These are phyloP conservation scores for Cladosporium sp. DNA, from an alignment of 2,329 filamentous ascomycete genomes.

Conservation along the genomic window DNA sequence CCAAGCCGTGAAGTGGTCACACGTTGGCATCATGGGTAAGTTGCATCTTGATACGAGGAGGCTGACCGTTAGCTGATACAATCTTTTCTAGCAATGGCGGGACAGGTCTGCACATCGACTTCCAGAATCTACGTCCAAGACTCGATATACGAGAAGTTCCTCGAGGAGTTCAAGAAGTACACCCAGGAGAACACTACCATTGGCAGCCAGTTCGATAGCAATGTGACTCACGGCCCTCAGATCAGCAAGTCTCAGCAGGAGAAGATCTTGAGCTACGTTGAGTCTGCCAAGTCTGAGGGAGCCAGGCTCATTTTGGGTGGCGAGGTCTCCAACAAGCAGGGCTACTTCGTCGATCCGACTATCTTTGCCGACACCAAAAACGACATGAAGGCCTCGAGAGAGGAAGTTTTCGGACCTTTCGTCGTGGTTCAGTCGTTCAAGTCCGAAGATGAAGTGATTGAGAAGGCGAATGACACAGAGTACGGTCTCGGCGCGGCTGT, in stretches of 20 bases:
- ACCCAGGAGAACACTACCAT: slow-evolving; percentile 63
- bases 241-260: slow-evolving; percentile 72
- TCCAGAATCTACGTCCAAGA: slow-evolving; percentile 61
- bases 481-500: slow-evolving; percentile 47
- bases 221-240: slow-evolving; percentile 74
- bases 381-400: slow-evolving; percentile 59
- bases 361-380: slow-evolving; percentile 61
- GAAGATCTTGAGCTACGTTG: slow-evolving; percentile 68
- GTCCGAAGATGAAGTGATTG: slow-evolving; percentile 20
- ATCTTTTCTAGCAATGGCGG: slow-evolving; percentile 31
- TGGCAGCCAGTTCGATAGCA: slow-evolving; percentile 69
- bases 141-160: slow-evolving; percentile 63
- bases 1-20: slow-evolving; percentile 68
- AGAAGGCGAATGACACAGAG: slow-evolving; percentile 52
- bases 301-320: slow-evolving; percentile 33
- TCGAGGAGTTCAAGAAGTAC: slow-evolving; percentile 62
- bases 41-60: slow-evolving; percentile 25
- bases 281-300: slow-evolving; percentile 58
- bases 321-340: slow-evolving; percentile 48
- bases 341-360: slow-evolving; percentile 65
- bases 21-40: slow-evolving; percentile 62
- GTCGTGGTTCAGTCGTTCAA: slow-evolving; percentile 61
- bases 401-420: slow-evolving; percentile 68
- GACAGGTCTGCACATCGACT: slow-evolving; percentile 62
- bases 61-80: not conserved